These are phyloP conservation scores for Septoria petroselini DNA, from an alignment of 2,329 filamentous ascomycete species.

Conservation along the genomic window DNA sequence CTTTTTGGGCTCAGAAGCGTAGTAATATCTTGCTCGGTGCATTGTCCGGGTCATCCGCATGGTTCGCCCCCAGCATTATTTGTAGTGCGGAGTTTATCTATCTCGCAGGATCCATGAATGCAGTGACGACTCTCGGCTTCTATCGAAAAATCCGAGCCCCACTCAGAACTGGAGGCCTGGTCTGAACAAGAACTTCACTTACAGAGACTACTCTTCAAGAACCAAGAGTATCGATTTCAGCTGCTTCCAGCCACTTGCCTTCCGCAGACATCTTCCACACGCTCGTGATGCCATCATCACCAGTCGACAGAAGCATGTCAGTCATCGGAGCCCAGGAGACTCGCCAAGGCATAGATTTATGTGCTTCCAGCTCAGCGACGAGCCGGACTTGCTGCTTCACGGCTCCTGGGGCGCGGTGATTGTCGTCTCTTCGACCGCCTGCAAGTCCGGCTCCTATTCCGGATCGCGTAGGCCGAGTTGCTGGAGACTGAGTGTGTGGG, in stretches of 20 bases:
- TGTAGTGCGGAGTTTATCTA: no score
- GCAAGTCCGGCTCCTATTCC: conserved; percentile 56
- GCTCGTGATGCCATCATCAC: conserved; percentile 65
- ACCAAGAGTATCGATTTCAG: conserved; percentile 44
- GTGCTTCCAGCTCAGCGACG: conserved; percentile 63
- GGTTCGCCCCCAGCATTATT: no score
- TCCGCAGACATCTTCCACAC: conserved; percentile 52
- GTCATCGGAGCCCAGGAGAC: conserved; percentile 62
- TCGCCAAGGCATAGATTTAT: conserved; percentile 71
- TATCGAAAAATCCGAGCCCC: no score
- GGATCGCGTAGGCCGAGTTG: conserved; percentile 35
- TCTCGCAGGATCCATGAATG: no score
- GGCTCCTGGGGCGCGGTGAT: conserved; percentile 59
- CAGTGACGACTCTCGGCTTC: no score
- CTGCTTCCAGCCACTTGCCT: conserved; percentile 49
- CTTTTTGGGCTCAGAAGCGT: not conserved
- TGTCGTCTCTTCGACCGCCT: conserved; percentile 52
- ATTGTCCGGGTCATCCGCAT: no score
- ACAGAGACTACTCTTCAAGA: no score
- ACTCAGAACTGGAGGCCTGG: no score
- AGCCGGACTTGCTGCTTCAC: conserved; percentile 62
- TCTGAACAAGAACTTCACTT: no score
- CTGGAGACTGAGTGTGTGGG: conserved; percentile 21
- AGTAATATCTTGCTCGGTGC: no score
- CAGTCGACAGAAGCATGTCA: conserved; percentile 70